Conservation (phyloP, 768 basidiomycete genomes). For the Kwoniella europaea region DNA sequence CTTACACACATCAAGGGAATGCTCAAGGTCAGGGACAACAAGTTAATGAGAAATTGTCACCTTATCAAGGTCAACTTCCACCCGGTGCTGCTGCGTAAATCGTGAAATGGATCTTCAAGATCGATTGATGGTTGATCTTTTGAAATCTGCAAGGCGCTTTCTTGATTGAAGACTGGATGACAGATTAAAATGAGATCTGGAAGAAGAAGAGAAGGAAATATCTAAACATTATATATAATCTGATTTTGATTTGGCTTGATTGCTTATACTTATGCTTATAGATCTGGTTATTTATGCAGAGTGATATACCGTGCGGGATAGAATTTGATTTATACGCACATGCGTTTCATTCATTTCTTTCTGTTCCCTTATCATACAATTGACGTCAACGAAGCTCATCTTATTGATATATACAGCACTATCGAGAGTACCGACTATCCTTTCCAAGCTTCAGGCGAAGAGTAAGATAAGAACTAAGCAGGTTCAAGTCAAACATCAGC, state of each 20-base stretch:
- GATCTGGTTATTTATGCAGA: not conserved
- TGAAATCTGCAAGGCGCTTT: too few species aligned
- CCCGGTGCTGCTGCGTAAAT: constrained; percentile 2
- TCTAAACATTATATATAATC: too few species aligned
- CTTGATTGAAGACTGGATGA: too few species aligned
- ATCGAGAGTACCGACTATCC: not conserved
- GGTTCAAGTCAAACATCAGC: too few species aligned
- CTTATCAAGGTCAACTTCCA: constrained; percentile 10
- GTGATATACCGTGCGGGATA: not conserved
- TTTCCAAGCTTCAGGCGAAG: constrained; percentile 19
- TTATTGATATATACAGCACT: not conserved
- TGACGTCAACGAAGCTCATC: not conserved
- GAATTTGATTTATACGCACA: not conserved
- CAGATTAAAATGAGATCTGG: not conserved
- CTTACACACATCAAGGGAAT: not conserved
- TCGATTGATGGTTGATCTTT: too few species aligned
- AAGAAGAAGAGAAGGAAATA: not conserved
- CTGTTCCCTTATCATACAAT: not conserved
- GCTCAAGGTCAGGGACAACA: not conserved
- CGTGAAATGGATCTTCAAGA: too few species aligned
- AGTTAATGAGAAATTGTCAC: constrained; percentile 11
- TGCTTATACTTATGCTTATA: not conserved
- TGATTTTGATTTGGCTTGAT: not conserved
- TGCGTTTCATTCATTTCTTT: too few species aligned
- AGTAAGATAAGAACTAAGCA: constrained; percentile 23